phyloP scores from a whole-genome alignment of 2,329 filamentous ascomycete species.

The Alternaria sp. region DNA sequence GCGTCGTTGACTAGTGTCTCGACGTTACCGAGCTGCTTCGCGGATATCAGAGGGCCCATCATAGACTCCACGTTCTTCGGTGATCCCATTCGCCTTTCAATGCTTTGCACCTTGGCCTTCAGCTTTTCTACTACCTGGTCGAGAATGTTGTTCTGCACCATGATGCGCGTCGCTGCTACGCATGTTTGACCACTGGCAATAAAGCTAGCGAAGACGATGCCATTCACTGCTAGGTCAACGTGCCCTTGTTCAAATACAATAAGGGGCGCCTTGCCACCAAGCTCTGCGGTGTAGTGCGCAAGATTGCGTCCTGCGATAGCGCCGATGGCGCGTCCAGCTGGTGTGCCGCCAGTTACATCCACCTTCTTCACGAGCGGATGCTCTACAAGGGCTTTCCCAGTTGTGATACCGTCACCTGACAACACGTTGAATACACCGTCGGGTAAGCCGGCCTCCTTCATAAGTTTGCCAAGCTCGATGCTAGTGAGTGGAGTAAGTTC shows the following conservation, averaged over 20 bases:
- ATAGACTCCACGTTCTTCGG: slow-evolving; percentile 65
- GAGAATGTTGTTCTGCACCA: slow-evolving; percentile 60
- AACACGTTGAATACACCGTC: slow-evolving; percentile 51
- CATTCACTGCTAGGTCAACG: slow-evolving; percentile 51
- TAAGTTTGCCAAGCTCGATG: slow-evolving; percentile 48
- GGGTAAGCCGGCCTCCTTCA: slow-evolving; percentile 51
- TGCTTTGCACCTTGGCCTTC: slow-evolving; percentile 59
- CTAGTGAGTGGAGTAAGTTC: slow-evolving; percentile 51
- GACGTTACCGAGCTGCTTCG: slow-evolving; percentile 56
- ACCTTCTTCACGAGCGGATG: slow-evolving; percentile 51
- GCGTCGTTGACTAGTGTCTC: slow-evolving; percentile 50
- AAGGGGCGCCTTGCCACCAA: slow-evolving; percentile 52
- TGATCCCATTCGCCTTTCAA: slow-evolving; percentile 64
- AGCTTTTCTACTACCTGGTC: slow-evolving; percentile 52
- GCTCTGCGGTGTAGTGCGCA: slow-evolving; percentile 49
- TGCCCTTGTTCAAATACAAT: slow-evolving; percentile 51
- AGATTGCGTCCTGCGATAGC: slow-evolving; percentile 49
- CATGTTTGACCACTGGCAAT: slow-evolving; percentile 66
- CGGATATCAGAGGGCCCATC: slow-evolving; percentile 72
- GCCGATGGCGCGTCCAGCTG: slow-evolving; percentile 49
- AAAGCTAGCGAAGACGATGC: slow-evolving; percentile 54
- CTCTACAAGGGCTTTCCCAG: slow-evolving; percentile 49
- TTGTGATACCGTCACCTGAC: slow-evolving; percentile 44
- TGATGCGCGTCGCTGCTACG: slow-evolving; percentile 63
- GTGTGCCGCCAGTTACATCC: slow-evolving; percentile 52